Evolutionary conservation across 768 basidiomycete species (phyloP), one percentile per base, ranked within the genome.

Genomic region (Pleurotus djamor): DNA sequence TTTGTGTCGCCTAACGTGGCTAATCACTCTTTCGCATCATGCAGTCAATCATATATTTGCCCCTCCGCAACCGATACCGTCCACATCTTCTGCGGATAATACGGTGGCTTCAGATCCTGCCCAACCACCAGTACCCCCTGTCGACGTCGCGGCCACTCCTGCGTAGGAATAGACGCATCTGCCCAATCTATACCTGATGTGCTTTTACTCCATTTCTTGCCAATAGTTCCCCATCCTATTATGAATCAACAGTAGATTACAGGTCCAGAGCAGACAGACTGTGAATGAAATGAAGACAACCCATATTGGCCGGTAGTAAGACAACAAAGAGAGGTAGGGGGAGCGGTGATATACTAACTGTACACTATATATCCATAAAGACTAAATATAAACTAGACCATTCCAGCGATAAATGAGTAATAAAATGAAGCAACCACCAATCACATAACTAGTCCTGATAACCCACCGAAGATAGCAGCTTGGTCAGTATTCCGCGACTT

Each of bases 11-110:
- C 17, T 44, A 8, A 17, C 10, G 38, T 63, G 8, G 54, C 49
- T 33, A 49, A 61, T 34, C 47, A 28, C 21, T 28, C 21, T 28
- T 28, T 28, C 2, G 1, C 21, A 3, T 28, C 21, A 28, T 28
- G 57, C 32, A 80, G 79, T 74, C 61, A 81, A 81, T 58, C 79
- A 81, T 61, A 68, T 80, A n/a, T 41, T 41, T n/a, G 38, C 38
- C 10, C 38, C 38, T 9, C 38, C 38, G 10, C 38, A 41, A n/a
- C 38, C 38, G 38, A 41, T 41, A 28, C 21, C 21, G 21, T 28
- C 21, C 21, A 28, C 21, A 28, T 28, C 21, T 28, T 28, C 21
- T 28, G 21, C 21, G 21, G 21, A 28, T 28, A 28, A 28, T 28
- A 28, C 21, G 21, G 21, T 28, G 21, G 21, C 21, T 28, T 28